Evolutionary conservation across 768 basidiomycete species (phyloP).

Genomic region (Boletus patriciae): DNA sequence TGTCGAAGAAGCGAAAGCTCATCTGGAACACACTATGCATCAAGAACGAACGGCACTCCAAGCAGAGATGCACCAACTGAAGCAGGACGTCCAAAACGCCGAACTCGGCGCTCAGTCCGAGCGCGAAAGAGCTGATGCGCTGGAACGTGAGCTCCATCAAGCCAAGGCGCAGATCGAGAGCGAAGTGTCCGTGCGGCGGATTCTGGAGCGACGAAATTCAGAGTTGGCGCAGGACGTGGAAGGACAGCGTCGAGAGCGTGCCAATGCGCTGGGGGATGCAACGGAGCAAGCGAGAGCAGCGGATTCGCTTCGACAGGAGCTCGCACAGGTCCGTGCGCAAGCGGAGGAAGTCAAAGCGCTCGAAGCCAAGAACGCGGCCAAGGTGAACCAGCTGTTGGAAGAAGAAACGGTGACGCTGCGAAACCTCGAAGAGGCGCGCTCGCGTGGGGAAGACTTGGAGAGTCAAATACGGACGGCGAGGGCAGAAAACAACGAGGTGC

Average conservation of each 20-base stretch:
- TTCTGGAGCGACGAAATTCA: conserved; percentile 62
- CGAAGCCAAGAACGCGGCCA: conserved; percentile 62
- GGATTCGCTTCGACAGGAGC: conserved; percentile 61
- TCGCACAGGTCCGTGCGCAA: conserved; percentile 58
- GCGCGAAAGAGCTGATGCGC: conserved; percentile 50
- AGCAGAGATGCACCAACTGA: conserved; percentile 56
- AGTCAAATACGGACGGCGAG: conserved; percentile 69
- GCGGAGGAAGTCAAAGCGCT: conserved; percentile 67
- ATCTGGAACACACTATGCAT: conserved; percentile 56
- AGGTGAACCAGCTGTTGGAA: conserved; percentile 64
- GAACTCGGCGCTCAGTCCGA: conserved; percentile 43
- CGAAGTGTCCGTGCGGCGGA: conserved; percentile 58
- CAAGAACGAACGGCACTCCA: conserved; percentile 58
- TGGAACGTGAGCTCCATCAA: conserved; percentile 67
- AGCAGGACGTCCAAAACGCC: conserved; percentile 41
- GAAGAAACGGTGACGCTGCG: conserved; percentile 74
- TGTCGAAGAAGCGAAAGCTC: conserved; percentile 53
- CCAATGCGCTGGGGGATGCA: conserved; percentile 62
- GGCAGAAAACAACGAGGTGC: conserved; percentile 65
- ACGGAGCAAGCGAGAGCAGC: conserved; percentile 62
- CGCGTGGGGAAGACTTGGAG: conserved; percentile 73
- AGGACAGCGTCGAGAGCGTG: conserved; percentile 51
- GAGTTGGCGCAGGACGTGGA: conserved; percentile 59
- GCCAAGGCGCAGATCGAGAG: conserved; percentile 62
- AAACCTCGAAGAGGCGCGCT: conserved; percentile 72